These are phyloP conservation scores for Musa schizocarpa DNA, from an alignment of 176 grass and related monocot genomes.

Conservation along the genomic window DNA sequence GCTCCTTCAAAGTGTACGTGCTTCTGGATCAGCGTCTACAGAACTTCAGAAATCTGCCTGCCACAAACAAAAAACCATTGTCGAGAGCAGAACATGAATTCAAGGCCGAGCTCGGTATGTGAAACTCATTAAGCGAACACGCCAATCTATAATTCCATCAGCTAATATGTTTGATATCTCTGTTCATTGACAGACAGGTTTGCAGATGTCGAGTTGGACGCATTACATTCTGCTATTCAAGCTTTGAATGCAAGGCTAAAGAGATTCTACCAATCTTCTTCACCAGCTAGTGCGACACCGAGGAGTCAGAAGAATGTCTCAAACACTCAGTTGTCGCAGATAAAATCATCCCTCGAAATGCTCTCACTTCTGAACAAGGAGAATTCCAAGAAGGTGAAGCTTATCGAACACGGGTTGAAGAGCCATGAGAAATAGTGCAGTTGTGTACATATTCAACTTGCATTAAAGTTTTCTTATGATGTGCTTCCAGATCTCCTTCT, in stretches of 20 bases:
- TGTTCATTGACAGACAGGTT: constrained; percentile 56
- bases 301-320: constrained; percentile 32
- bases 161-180: not conserved
- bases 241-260: constrained; percentile 64
- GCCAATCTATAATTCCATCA: not conserved
- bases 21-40: constrained; percentile 69
- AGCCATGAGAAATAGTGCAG: constrained; percentile 45
- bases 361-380: constrained; percentile 68
- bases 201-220: constrained; percentile 67
- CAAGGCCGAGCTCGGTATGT: constrained; percentile 71
- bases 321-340: constrained; percentile 46
- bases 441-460: not conserved
- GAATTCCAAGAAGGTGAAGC: constrained; percentile 56
- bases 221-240: constrained; percentile 56
- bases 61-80: constrained; percentile 78
- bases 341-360: constrained; percentile 73
- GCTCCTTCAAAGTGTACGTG: constrained; percentile 46
- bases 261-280: constrained; percentile 25
- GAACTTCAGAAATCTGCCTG: constrained; percentile 75
- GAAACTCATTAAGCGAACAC: not conserved
- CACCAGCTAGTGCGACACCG: constrained; percentile 3
- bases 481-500: too few species aligned
- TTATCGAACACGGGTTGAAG: constrained; percentile 59
- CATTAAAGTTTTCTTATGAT: too few species aligned
- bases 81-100: constrained; percentile 87